Evolutionary conservation across 768 basidiomycete genomes (phyloP).

Genomic region (Podaxis rugospora): DNA sequence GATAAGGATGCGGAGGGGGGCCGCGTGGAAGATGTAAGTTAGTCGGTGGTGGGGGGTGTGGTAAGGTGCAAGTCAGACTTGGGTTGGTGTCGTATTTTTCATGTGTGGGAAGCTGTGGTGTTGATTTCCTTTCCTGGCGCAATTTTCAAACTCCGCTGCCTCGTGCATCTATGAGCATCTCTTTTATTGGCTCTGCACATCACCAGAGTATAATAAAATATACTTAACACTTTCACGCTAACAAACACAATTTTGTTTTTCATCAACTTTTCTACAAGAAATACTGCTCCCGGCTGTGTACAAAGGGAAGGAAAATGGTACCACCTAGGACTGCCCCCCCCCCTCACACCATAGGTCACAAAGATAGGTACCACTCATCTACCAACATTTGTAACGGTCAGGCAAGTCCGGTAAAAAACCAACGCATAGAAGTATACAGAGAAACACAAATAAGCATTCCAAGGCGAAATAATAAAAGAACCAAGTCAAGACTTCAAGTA

Average conservation of each 20-base stretch:
- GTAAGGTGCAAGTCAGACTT: background rate
- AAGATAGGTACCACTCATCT: background rate
- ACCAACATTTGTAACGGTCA: background rate
- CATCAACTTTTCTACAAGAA: background rate
- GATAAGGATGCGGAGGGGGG: background rate
- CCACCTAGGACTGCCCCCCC: background rate
- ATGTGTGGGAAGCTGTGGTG: background rate
- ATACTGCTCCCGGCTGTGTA: background rate
- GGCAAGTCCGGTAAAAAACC: background rate
- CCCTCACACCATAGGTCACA: background rate
- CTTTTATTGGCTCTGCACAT: too few relatives aligned
- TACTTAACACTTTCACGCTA: background rate
- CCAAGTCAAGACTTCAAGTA: background rate
- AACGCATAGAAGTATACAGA: background rate
- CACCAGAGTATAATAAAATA: too few relatives aligned
- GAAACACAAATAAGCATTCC: background rate
- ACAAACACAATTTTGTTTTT: background rate
- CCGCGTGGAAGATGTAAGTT: background rate
- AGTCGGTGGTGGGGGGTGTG: background rate
- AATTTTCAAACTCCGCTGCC: background rate
- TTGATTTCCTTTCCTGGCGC: background rate
- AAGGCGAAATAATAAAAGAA: background rate
- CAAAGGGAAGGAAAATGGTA: constrained; percentile 2
- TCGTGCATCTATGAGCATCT: too few relatives aligned
- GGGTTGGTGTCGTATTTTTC: background rate